A percentile compares a stretch with the other conserved stretches of the same genome.
phyloP scores from a whole-genome alignment of 176 grass and related monocot species.

The Paspalum vaginatum region DNA sequence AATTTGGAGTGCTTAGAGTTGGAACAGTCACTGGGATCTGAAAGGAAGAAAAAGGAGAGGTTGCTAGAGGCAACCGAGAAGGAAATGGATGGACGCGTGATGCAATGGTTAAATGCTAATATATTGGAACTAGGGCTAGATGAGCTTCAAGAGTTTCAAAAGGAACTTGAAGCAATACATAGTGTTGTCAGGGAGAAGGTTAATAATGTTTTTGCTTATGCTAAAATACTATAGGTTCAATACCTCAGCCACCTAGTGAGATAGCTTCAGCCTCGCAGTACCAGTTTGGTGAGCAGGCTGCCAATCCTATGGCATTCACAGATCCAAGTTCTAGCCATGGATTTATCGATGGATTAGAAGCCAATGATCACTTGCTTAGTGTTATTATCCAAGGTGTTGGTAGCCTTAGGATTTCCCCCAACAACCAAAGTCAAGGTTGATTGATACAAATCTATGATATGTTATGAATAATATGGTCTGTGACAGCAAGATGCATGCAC shows the following conservation, averaged over 20 bases:
- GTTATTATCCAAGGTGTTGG: neutral
- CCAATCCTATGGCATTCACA: neutral
- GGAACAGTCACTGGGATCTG: neutral
- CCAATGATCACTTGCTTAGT: neutral
- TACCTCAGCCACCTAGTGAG: neutral
- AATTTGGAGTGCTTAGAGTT: neutral
- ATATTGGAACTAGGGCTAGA: neutral
- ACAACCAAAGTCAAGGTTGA: neutral
- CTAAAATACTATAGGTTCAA: neutral
- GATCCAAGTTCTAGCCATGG: neutral
- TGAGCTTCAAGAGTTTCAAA: neutral
- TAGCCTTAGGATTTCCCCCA: neutral
- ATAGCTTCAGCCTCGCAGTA: neutral
- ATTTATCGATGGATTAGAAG: neutral
- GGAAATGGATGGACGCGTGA: neutral
- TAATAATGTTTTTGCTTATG: neutral
- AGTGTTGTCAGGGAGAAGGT: neutral
- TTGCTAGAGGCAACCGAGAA: neutral
- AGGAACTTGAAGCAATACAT: neutral
- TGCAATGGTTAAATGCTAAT: neutral
- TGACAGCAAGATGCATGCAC: neutral
- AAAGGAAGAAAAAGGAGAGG: neutral
- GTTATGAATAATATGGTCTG: constrained; percentile 1
- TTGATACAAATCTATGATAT: neutral
- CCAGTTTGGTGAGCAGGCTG: neutral